These are phyloP conservation scores for Meyerozyma elateridarum DNA, from an alignment of 1,139 yeast genomes.

Conservation along the genomic window DNA sequence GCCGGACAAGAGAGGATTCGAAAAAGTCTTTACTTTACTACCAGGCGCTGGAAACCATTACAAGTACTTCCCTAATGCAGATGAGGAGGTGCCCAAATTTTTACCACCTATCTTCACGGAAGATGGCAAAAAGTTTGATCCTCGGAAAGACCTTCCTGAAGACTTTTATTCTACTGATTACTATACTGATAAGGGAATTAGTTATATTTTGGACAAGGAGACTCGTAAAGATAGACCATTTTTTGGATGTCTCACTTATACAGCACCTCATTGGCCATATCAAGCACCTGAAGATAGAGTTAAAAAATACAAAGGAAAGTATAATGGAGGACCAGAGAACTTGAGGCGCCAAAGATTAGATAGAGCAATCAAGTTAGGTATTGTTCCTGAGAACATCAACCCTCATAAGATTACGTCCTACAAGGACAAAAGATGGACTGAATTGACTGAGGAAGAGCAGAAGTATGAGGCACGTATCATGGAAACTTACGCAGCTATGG, in stretches of 20 bases:
- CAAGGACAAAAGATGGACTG: conserved; percentile 37
- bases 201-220: conserved; percentile 26
- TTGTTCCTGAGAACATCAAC: conserved; percentile 36
- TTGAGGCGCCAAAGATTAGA: conserved; percentile 35
- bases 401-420: conserved; percentile 45
- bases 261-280: conserved; percentile 62
- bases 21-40: conserved; percentile 43
- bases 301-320: conserved; percentile 44
- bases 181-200: conserved; percentile 42
- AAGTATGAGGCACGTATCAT: conserved; percentile 38
- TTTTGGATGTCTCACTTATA: conserved; percentile 48
- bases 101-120: conserved; percentile 34
- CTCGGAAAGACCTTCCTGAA: conserved; percentile 35
- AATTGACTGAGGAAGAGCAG: conserved; percentile 31
- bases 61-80: conserved; percentile 40
- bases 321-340: conserved; percentile 46
- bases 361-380: conserved; percentile 38
- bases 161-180: conserved; percentile 44
- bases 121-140: conserved; percentile 30
- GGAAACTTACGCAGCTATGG: conserved; percentile 61
- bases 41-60: conserved; percentile 60
- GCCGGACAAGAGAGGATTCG: conserved; percentile 51
- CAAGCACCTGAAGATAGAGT: conserved; percentile 49
- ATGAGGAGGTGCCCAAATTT: conserved; percentile 22
- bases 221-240: conserved; percentile 40